Conservation (phyloP, 179 eudicot species). For the Beta lomatogona region DNA sequence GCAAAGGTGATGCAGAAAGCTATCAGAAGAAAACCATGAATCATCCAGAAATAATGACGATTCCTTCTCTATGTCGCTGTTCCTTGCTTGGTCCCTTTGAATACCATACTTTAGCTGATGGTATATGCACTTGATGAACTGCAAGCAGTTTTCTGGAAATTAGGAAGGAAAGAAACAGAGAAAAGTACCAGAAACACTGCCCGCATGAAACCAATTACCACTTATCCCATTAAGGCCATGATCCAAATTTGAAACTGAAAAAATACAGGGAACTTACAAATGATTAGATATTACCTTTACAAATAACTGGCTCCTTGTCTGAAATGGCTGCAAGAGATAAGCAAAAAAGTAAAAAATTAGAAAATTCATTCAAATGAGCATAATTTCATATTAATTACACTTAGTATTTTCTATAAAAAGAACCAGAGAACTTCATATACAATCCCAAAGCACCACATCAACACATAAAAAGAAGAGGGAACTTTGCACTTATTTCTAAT, state of each 20-base stretch:
- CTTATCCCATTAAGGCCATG: background rate
- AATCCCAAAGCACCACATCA: background rate
- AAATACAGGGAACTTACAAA: background rate
- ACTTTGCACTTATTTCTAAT: background rate
- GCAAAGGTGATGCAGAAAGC: slow-evolving; percentile 83
- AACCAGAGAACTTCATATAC: background rate
- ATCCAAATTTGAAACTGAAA: background rate
- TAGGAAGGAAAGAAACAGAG: slow-evolving; percentile 15
- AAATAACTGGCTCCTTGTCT: slow-evolving; percentile 75
- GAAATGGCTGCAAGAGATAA: slow-evolving; percentile 74
- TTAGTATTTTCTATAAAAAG: background rate
- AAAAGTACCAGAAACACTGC: background rate
- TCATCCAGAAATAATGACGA: slow-evolving; percentile 68
- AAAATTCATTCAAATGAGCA: background rate
- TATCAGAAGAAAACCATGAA: slow-evolving; percentile 84
- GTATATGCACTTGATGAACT: slow-evolving; percentile 78
- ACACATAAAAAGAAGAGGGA: background rate
- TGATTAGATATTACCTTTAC: slow-evolving; percentile 60
- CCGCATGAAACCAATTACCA: background rate
- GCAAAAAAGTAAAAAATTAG: background rate
- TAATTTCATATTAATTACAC: background rate
- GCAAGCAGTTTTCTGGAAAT: slow-evolving; percentile 30
- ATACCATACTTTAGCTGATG: slow-evolving; percentile 85
- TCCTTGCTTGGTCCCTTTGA: slow-evolving; percentile 51
- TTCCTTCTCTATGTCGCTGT: slow-evolving; percentile 41